Evolutionary conservation across 805 yeast genomes (phyloP).

Genomic region (Candida patagonica): DNA sequence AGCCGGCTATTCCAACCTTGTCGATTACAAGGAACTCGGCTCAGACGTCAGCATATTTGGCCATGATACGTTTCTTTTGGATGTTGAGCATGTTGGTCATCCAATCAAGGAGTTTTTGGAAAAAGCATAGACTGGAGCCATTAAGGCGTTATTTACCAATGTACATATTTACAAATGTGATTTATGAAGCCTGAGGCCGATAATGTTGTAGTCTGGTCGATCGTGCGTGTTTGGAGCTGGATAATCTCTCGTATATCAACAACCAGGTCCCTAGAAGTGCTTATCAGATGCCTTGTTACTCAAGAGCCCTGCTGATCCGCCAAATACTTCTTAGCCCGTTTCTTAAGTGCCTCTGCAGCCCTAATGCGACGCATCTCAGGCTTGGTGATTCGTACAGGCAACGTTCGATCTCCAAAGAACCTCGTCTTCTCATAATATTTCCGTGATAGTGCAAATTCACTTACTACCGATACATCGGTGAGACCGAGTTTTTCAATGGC

Average conservation of each 20-base stretch:
- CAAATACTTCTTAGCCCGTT: slow-evolving; percentile 18
- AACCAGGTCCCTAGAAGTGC: too few species aligned
- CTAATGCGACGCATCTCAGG: slow-evolving; percentile 16
- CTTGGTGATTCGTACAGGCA: slow-evolving; percentile 22
- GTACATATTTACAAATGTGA: too few species aligned
- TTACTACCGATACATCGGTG: slow-evolving; percentile 64
- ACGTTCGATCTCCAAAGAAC: slow-evolving; percentile 31
- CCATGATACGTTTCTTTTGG: slow-evolving; percentile 82
- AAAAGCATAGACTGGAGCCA: slow-evolving; percentile 4
- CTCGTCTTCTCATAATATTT: slow-evolving; percentile 26
- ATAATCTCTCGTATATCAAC: neutral
- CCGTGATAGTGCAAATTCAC: slow-evolving; percentile 50
- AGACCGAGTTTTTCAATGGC: slow-evolving; percentile 81
- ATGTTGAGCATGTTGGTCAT: slow-evolving; percentile 68
- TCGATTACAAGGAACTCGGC: slow-evolving; percentile 64
- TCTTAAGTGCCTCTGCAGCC: slow-evolving; percentile 12
- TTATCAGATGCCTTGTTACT: too few species aligned
- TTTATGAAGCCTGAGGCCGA: too few species aligned
- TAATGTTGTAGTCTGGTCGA: too few species aligned
- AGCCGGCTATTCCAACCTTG: slow-evolving; percentile 24
- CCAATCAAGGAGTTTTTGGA: slow-evolving; percentile 61
- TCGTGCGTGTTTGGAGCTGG: too few species aligned
- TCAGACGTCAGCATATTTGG: slow-evolving; percentile 75
- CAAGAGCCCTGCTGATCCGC: slow-evolving; percentile 6
- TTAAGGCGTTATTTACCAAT: too few species aligned